Evolutionary conservation across 306 rosid species (phyloP).

Genomic region (Corylus americana): DNA sequence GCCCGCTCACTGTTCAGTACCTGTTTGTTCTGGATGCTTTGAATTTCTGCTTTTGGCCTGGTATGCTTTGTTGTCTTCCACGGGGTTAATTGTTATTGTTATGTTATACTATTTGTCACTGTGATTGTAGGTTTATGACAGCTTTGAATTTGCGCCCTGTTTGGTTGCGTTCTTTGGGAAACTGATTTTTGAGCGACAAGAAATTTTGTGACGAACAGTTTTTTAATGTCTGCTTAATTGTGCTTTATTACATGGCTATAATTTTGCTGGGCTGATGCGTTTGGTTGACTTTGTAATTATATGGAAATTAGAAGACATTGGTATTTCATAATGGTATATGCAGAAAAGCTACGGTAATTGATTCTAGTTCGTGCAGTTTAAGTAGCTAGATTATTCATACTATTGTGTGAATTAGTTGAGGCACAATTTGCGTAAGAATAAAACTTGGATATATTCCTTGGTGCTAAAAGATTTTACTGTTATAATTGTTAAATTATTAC

Average conservation of each 20-base stretch:
- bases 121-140: background rate
- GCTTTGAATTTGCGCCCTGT: background rate
- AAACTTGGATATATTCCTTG: background rate
- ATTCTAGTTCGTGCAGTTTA: background rate
- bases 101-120: no score
- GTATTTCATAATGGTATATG: background rate
- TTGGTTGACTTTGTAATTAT: background rate
- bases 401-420: background rate
- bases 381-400: constrained; percentile 3
- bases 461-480: background rate
- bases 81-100: background rate
- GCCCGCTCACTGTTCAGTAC: constrained; percentile 93
- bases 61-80: constrained; percentile 29
- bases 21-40: constrained; percentile 83
- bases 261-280: background rate
- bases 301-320: background rate
- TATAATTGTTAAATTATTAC: no score
- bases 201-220: background rate
- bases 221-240: background rate
- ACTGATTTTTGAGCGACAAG: background rate
- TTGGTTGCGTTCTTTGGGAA: background rate
- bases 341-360: background rate
- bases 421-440: background rate
- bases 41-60: constrained; percentile 99
- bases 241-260: background rate